Conservation (phyloP, 495 filamentous ascomycete species). For the Lineolata rhizophorae region DNA sequence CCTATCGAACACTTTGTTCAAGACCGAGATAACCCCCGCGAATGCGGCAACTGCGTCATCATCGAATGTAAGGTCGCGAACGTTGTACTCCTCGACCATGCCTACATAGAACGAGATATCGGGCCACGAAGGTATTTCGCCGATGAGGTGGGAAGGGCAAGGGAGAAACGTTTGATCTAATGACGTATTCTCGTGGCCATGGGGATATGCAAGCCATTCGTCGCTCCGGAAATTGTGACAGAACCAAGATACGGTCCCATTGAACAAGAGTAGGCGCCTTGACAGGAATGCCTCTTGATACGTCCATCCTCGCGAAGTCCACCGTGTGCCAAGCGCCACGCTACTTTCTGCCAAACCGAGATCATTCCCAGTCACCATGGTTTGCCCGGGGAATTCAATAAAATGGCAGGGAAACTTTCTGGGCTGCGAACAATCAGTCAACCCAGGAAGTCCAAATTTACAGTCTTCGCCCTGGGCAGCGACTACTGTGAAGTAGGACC, state of each 20-base stretch:
- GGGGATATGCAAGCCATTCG: no score
- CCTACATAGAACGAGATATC: not conserved
- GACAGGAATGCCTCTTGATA: not conserved
- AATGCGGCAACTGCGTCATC: not conserved
- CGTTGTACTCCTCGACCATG: not conserved
- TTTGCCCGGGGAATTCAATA: not conserved
- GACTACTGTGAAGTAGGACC: conserved; percentile 1
- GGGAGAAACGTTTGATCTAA: not conserved
- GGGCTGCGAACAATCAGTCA: not conserved
- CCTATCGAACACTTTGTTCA: not conserved
- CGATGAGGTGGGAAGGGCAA: no score
- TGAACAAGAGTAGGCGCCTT: not conserved
- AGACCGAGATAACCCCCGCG: not conserved
- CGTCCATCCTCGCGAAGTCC: not conserved
- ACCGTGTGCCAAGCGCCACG: no score
- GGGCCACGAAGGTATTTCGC: not conserved
- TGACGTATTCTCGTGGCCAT: not conserved
- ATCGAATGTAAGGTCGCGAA: not conserved
- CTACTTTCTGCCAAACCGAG: not conserved
- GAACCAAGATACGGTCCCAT: not conserved
- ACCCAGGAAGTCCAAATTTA: not conserved
- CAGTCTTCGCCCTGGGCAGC: not conserved
- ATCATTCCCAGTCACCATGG: no score
- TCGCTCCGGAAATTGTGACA: not conserved
- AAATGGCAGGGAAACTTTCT: not conserved